Percentiles rank a stretch among this genome's conserved stretches.
phyloP scores from a whole-genome alignment of 2,329 filamentous ascomycete genomes.

The Penicillium sp. region DNA sequence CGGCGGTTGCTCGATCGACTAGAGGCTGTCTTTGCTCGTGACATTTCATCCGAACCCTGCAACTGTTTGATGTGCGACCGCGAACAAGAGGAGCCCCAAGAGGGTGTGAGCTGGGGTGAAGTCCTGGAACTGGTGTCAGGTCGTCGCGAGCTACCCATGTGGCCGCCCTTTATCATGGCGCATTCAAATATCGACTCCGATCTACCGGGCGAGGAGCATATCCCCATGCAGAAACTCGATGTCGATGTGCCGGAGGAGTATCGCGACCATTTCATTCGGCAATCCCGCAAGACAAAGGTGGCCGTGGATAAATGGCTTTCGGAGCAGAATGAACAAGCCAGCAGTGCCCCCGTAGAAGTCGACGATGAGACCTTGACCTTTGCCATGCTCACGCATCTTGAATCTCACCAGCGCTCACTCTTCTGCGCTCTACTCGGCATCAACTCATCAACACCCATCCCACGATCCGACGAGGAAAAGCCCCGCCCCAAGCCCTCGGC shows the following conservation, averaged over 20 bases:
- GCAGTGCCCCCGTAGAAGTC: conserved; percentile 80
- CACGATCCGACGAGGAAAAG: conserved; percentile 63
- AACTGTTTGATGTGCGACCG: conserved; percentile 80
- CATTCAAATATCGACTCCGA: conserved; percentile 61
- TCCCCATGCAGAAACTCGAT: conserved; percentile 78
- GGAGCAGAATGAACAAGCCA: conserved; percentile 73
- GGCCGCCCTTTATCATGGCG: conserved; percentile 84
- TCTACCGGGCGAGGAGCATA: conserved; percentile 57
- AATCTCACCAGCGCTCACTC: conserved; percentile 72
- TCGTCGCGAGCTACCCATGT: conserved; percentile 79
- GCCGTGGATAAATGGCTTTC: conserved; percentile 90
- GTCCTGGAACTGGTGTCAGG: conserved; percentile 92
- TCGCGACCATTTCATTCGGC: conserved; percentile 85
- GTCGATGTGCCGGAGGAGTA: conserved; percentile 94
- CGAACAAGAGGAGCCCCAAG: conserved; percentile 59
- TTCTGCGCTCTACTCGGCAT: conserved; percentile 80
- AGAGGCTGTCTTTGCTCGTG: conserved; percentile 91
- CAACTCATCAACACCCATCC: conserved; percentile 62
- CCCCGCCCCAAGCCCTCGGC: conserved; percentile 71
- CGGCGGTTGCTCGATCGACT: conserved; percentile 85
- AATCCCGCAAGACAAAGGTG: conserved; percentile 90
- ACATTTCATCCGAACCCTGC: conserved; percentile 86
- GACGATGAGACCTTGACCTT: conserved; percentile 94
- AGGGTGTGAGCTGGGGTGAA: conserved; percentile 89
- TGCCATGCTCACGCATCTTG: conserved; percentile 87